Evolutionary conservation across 148 eudicot species (phyloP).

Genomic region (Beta vulgaris): DNA sequence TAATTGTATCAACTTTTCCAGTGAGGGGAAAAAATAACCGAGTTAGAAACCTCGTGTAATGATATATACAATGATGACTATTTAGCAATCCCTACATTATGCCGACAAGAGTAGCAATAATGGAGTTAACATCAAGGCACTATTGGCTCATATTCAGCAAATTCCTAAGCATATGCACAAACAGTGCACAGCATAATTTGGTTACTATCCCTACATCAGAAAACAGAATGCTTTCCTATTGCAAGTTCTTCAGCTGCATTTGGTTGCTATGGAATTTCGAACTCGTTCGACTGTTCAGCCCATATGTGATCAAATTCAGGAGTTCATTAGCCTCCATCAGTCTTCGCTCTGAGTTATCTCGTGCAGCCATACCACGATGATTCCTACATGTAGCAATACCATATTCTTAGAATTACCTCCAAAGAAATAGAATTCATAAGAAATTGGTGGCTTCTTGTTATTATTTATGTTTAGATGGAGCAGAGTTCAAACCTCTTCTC

Average conservation of each 20-base stretch:
- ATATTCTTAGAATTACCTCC: neutral
- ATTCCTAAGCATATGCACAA: slow-evolving; percentile 5
- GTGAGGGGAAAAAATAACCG: no score
- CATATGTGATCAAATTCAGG: slow-evolving; percentile 36
- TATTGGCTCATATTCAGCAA: slow-evolving; percentile 12
- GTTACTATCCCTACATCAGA: neutral
- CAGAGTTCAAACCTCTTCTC: slow-evolving; percentile 64
- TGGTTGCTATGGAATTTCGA: neutral
- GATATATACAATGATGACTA: no score
- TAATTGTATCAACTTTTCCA: no score
- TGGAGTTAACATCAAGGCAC: no score
- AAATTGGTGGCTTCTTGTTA: neutral
- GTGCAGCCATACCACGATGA: slow-evolving; percentile 31
- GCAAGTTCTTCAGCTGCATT: neutral
- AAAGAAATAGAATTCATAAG: neutral
- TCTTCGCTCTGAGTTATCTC: slow-evolving; percentile 56
- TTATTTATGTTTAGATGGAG: neutral
- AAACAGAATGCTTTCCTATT: neutral
- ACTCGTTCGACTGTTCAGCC: neutral
- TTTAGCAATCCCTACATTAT: no score
- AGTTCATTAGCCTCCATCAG: slow-evolving; percentile 63
- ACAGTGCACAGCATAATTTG: slow-evolving; percentile 4
- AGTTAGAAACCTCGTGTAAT: no score
- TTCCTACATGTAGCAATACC: slow-evolving; percentile 36
- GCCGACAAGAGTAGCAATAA: no score